A percentile compares a stretch with the other conserved stretches of the same genome.
Conservation (phyloP, 768 basidiomycete genomes). For the Panellus pusillus region DNA sequence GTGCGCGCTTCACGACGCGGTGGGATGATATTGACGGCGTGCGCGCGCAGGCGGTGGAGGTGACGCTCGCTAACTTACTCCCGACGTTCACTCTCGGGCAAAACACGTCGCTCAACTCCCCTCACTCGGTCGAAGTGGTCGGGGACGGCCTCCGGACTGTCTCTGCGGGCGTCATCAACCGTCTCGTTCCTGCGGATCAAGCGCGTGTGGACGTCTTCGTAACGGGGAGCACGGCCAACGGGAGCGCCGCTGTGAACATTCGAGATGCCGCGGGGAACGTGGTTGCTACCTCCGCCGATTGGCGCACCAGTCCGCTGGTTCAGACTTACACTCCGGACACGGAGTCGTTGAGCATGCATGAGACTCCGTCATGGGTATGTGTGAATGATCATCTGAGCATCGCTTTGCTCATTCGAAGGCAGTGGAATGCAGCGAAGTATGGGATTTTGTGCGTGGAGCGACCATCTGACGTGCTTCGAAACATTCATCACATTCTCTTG, state of each 20-base stretch:
- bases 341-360: slow-evolving; percentile 41
- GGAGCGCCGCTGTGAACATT: slow-evolving; percentile 34
- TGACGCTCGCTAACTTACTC: slow-evolving; percentile 53
- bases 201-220: slow-evolving; percentile 49
- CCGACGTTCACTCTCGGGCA: slow-evolving; percentile 31
- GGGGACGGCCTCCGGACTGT: slow-evolving; percentile 45
- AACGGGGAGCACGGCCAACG: slow-evolving; percentile 30
- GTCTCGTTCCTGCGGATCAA: slow-evolving; percentile 54
- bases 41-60: slow-evolving; percentile 48
- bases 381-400: neutral
- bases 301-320: slow-evolving; percentile 37
- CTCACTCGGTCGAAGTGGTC: slow-evolving; percentile 36
- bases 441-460: slow-evolving; percentile 50
- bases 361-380: slow-evolving; percentile 56
- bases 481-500: slow-evolving; percentile 2
- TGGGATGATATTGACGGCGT: slow-evolving; percentile 41
- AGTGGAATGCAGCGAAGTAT: slow-evolving; percentile 56
- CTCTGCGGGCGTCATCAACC: slow-evolving; percentile 38
- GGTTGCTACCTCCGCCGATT: slow-evolving; percentile 37
- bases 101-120: slow-evolving; percentile 32
- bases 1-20: slow-evolving; percentile 44
- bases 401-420: neutral
- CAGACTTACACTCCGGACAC: slow-evolving; percentile 41
- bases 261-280: slow-evolving; percentile 34
- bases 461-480: slow-evolving; percentile 3